Conservation (phyloP, 2,329 filamentous ascomycete species). For the Botrytis squamosa region DNA sequence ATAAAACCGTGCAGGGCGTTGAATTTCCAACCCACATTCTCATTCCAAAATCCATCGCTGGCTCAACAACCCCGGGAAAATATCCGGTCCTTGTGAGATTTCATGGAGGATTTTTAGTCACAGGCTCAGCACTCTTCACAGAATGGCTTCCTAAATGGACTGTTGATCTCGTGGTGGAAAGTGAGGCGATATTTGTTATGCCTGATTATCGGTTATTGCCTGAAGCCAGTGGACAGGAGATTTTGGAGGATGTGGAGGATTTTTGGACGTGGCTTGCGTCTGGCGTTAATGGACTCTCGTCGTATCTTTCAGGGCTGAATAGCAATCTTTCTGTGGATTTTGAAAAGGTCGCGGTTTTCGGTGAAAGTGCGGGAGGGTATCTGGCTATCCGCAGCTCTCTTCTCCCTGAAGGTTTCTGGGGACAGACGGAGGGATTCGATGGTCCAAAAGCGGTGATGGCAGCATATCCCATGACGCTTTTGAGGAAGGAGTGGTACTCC, state of each 20-base stretch:
- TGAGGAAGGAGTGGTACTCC: background rate
- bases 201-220: slow-evolving; percentile 54
- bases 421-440: background rate
- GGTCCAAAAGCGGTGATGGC: background rate
- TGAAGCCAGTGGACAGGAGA: slow-evolving; percentile 46
- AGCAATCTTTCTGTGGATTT: slow-evolving; percentile 16
- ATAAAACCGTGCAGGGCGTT: background rate
- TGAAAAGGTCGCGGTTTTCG: slow-evolving; percentile 12
- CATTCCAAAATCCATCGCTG: slow-evolving; percentile 21
- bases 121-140: background rate
- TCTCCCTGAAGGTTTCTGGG: background rate
- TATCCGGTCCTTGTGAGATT: slow-evolving; percentile 23
- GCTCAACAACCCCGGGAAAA: background rate
- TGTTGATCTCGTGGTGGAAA: background rate
- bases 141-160: background rate
- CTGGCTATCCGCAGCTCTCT: background rate
- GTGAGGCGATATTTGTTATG: slow-evolving; percentile 44
- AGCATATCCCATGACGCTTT: background rate
- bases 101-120: slow-evolving; percentile 22
- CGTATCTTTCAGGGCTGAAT: background rate
- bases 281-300: background rate
- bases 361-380: slow-evolving; percentile 25
- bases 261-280: slow-evolving; percentile 48
- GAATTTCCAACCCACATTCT: slow-evolving; percentile 11
- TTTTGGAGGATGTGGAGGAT: slow-evolving; percentile 47